A percentile compares a stretch with the other conserved stretches of the same genome.
These are phyloP conservation scores for Termitomyces heimii DNA, from an alignment of 768 basidiomycete genomes.

Conservation along the genomic window DNA sequence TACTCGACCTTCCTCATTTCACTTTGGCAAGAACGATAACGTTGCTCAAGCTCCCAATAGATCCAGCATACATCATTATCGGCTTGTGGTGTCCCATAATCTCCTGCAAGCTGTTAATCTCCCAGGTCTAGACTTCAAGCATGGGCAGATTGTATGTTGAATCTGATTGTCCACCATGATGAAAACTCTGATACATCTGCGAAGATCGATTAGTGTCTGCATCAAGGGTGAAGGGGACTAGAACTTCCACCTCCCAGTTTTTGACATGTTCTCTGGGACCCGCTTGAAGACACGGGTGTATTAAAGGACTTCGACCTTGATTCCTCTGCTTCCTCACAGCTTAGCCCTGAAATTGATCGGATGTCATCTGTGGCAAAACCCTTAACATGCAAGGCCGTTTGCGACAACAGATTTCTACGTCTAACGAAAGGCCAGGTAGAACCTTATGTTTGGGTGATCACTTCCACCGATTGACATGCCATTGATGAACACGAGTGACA, in stretches of 20 bases:
- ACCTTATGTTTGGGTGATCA: constrained; percentile 11
- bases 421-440: constrained; percentile 6
- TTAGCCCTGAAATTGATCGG: background rate
- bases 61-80: background rate
- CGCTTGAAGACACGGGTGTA: background rate
- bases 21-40: background rate
- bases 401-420: constrained; percentile 2
- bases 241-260: background rate
- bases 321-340: background rate
- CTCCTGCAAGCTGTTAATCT: background rate
- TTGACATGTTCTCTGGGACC: constrained; percentile 5
- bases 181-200: background rate
- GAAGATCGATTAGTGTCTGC: background rate
- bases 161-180: background rate
- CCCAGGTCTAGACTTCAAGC: constrained; percentile 8
- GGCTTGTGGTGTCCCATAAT: background rate
- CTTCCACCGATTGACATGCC: background rate
- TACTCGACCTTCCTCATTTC: background rate
- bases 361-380: background rate
- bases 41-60: background rate
- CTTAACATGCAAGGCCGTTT: constrained; percentile 7
- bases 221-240: background rate
- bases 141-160: constrained; percentile 9
- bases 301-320: constrained; percentile 11
- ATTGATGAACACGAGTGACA: background rate